phyloP scores from a whole-genome alignment of 75 land plant genomes.

The Picea glauca region DNA sequence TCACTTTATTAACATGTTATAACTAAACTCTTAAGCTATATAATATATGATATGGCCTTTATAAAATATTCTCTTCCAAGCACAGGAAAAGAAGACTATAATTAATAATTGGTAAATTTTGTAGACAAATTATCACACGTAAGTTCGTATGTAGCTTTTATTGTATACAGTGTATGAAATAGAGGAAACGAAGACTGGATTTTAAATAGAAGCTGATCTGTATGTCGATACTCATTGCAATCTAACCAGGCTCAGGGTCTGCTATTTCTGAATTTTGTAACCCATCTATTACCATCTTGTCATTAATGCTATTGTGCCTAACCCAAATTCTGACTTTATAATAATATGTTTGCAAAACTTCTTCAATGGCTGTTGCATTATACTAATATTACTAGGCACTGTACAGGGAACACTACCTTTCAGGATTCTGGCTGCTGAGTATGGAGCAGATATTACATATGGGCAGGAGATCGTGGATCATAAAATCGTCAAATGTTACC shows the following conservation, averaged over 20 bases:
- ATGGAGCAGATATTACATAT: conserved; percentile 94
- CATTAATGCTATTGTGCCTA: not conserved
- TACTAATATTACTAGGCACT: not conserved
- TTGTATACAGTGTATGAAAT: too few species aligned
- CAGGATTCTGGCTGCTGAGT: conserved; percentile 80
- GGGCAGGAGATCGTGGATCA: conserved; percentile 96
- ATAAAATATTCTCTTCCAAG: too few species aligned
- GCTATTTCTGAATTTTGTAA: not conserved
- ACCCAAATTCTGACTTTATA: not conserved
- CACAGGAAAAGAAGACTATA: too few species aligned
- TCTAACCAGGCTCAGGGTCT: not conserved
- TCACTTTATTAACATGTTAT: too few species aligned
- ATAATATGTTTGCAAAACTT: not conserved
- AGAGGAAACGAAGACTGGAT: too few species aligned
- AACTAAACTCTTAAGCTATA: too few species aligned
- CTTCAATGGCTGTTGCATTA: not conserved
- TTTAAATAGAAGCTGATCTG: too few species aligned
- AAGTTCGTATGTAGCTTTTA: too few species aligned
- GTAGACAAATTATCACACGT: too few species aligned
- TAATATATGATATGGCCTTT: too few species aligned
- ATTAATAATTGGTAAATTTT: too few species aligned
- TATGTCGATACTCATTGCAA: not conserved
- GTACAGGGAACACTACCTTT: conserved; percentile 88
- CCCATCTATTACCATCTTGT: not conserved
- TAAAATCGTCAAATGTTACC: conserved; percentile 72